Evolutionary conservation across 2,329 filamentous ascomycete genomes (phyloP).

Genomic region (Xylaria sp.): DNA sequence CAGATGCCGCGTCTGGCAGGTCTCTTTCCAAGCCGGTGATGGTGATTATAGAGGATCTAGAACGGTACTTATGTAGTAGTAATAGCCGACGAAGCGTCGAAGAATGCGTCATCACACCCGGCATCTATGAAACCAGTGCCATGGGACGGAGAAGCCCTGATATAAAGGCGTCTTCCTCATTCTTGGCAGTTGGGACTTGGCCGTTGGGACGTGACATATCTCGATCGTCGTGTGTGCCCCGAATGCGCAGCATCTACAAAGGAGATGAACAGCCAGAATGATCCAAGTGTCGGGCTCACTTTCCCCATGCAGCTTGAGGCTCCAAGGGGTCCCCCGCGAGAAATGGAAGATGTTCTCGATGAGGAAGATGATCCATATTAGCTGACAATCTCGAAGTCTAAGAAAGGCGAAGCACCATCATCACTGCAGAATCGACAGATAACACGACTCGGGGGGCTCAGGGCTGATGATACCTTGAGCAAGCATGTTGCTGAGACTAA

Average conservation of each 20-base stretch:
- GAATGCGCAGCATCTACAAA: conserved; percentile 4
- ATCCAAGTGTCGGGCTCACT: conserved; percentile 8
- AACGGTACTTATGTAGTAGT: conserved; percentile 10
- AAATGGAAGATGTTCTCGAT: conserved; percentile 6
- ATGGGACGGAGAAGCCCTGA: conserved; percentile 23
- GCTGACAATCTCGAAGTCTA: conserved; percentile 6
- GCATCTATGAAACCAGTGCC: conserved; percentile 3
- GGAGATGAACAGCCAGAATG: not conserved
- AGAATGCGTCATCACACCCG: not conserved
- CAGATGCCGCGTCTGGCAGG: conserved; percentile 15
- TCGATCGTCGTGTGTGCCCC: not conserved
- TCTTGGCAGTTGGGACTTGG: conserved; percentile 22
- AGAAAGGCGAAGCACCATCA: conserved; percentile 18
- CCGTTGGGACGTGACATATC: not conserved
- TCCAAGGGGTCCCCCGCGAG: not conserved
- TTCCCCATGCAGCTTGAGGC: conserved; percentile 5
- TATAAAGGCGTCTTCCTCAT: conserved; percentile 21
- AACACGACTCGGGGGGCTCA: conserved; percentile 10
- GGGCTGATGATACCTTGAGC: conserved; percentile 11
- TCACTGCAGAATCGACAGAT: not conserved
- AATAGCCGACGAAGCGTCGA: conserved; percentile 8
- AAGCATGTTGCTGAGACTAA: not conserved
- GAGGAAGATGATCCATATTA: conserved; percentile 16
- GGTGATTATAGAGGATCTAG: conserved; percentile 25
- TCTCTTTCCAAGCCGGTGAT: conserved; percentile 15